Conservation (phyloP, 805 yeast species). For the Torulaspora franciscae region DNA sequence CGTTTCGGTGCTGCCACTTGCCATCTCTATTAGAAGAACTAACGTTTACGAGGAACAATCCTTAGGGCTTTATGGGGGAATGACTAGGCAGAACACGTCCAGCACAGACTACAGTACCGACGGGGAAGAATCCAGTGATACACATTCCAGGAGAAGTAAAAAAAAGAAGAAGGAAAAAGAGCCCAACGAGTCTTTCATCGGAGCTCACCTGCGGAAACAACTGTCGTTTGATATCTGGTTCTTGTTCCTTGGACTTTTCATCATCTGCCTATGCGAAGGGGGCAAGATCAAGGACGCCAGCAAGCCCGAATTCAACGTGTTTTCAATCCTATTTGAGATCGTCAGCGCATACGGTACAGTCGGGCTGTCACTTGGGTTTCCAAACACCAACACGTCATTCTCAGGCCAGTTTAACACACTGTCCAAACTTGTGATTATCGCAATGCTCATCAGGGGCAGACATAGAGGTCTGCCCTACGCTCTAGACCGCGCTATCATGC, state of each 20-base stretch:
- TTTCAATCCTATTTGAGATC: constrained; percentile 76
- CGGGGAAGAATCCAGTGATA: constrained; percentile 9
- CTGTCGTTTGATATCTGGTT: constrained; percentile 94
- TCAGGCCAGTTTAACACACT: constrained; percentile 64
- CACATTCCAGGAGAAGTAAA: constrained; percentile 7
- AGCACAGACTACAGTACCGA: constrained; percentile 9
- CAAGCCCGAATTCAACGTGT: constrained; percentile 54
- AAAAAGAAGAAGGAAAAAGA: constrained; percentile 27
- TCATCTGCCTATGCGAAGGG: constrained; percentile 85
- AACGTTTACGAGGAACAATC: constrained; percentile 98
- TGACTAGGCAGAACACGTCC: constrained; percentile 18
- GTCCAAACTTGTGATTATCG: constrained; percentile 79
- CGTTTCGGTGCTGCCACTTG: constrained; percentile 91
- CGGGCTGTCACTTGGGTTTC: constrained; percentile 84
- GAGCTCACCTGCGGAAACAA: constrained; percentile 86
- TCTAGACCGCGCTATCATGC: constrained; percentile 87
- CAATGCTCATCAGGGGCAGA: constrained; percentile 89
- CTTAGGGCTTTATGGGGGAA: constrained; percentile 70
- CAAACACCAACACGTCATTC: constrained; percentile 61
- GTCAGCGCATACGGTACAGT: constrained; percentile 96
- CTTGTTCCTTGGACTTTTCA: constrained; percentile 75
- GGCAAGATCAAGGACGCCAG: constrained; percentile 45
- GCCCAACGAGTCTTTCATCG: constrained; percentile 56
- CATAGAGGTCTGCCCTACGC: constrained; percentile 95
- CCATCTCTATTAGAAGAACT: constrained; percentile 93